phyloP scores from a whole-genome alignment of 169 alveolate species.

The Plasmodium ovale region DNA sequence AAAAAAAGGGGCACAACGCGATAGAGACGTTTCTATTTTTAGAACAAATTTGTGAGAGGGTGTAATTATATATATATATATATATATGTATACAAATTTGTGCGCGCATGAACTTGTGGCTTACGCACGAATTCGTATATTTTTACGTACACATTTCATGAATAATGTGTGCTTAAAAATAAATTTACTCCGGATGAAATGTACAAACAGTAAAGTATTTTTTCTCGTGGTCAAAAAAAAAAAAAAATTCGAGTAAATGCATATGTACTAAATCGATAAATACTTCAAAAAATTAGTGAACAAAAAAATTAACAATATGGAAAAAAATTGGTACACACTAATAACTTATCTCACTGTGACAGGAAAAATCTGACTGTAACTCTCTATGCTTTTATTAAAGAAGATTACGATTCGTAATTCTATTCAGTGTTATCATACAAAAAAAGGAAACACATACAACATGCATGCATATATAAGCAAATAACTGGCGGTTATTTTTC shows the following conservation, averaged over 20 bases:
- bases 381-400: not conserved
- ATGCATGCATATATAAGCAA: too few species aligned
- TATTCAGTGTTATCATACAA: too few species aligned
- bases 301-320: not conserved
- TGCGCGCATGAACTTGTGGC: too few species aligned
- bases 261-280: not conserved
- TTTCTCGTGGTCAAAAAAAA: not conserved
- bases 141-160: not conserved
- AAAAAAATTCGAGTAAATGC: not conserved
- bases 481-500: too few species aligned
- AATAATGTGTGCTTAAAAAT: too few species aligned
- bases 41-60: not conserved
- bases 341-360: not conserved
- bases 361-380: too few species aligned
- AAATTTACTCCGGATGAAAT: not conserved
- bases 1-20: not conserved
- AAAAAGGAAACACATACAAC: too few species aligned
- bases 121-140: too few species aligned
- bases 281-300: not conserved
- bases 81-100: not conserved
- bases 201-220: not conserved
- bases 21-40: not conserved
- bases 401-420: not conserved
- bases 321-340: not conserved
- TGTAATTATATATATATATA: too few species aligned